Percentiles rank a stretch among this genome's conserved stretches.
Conservation (phyloP, 2,329 filamentous ascomycete species). For the Mycocentrospora acerina region DNA sequence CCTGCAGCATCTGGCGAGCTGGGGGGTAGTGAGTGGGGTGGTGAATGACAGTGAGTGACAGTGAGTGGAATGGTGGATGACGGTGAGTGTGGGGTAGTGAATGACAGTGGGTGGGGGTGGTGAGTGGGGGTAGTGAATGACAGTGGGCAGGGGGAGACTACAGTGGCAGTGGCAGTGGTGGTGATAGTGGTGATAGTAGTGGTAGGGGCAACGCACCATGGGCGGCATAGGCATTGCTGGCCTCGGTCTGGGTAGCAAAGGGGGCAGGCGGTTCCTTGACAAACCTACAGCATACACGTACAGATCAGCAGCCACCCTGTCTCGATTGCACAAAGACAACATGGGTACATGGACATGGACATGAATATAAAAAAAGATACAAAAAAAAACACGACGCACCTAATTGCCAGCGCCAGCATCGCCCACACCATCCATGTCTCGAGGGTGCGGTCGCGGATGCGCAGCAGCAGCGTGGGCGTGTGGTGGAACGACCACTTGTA, state of each 20-base stretch:
- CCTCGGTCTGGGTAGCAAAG: slow-evolving; percentile 41
- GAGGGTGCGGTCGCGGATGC: slow-evolving; percentile 41
- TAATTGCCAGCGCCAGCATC: slow-evolving; percentile 44
- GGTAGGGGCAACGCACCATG: slow-evolving; percentile 17
- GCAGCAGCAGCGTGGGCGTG: slow-evolving; percentile 41
- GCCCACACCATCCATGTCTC: slow-evolving; percentile 45
- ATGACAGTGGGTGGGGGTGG: no score
- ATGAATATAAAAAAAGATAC: not conserved
- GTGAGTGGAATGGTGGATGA: no score
- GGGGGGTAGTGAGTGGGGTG: no score
- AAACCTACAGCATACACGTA: slow-evolving; percentile 33
- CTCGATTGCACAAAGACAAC: no score
- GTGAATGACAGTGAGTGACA: no score
- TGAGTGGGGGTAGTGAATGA: no score
- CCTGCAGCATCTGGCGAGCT: slow-evolving; percentile 44
- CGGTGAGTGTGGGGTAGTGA: no score
- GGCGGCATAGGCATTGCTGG: slow-evolving; percentile 45
- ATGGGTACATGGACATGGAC: no score
- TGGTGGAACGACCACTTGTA: slow-evolving; percentile 49
- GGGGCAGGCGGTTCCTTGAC: slow-evolving; percentile 39
- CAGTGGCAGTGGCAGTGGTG: no score
- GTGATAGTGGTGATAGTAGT: no score
- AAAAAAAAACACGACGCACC: slow-evolving; percentile 21
- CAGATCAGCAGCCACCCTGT: no score
- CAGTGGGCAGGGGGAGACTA: no score